Percentiles rank a stretch among this genome's conserved stretches.
phyloP scores from a whole-genome alignment of 2,329 filamentous ascomycete species.

The Ophiosphaerella narmari region DNA sequence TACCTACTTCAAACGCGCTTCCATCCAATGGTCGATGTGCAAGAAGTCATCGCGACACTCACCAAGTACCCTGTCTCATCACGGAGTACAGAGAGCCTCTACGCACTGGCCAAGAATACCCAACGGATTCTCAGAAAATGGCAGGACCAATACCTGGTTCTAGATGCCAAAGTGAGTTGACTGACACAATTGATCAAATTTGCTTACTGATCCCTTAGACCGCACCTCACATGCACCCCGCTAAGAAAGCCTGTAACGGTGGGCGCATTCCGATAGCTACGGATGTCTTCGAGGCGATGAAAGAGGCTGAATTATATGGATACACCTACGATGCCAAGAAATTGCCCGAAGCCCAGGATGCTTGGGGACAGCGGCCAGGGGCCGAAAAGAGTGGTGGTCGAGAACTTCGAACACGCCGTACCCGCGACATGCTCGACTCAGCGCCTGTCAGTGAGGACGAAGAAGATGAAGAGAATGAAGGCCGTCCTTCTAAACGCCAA shows the following conservation, averaged over 20 bases:
- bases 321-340: constrained; percentile 62
- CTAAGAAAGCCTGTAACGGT: constrained; percentile 57
- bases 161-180: constrained; percentile 51
- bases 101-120: constrained; percentile 60
- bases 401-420: constrained; percentile 53
- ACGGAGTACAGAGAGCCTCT: constrained; percentile 58
- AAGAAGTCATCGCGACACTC: constrained; percentile 49
- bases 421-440: constrained; percentile 45
- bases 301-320: constrained; percentile 64
- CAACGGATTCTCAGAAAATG: constrained; percentile 58
- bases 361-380: constrained; percentile 57
- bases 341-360: constrained; percentile 58
- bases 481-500: constrained; percentile 38
- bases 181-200: constrained; percentile 10
- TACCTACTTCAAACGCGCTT: constrained; percentile 48
- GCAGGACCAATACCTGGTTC: constrained; percentile 63
- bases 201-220: constrained; percentile 44
- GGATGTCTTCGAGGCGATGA: constrained; percentile 62
- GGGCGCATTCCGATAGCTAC: constrained; percentile 52
- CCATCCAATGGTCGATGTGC: constrained; percentile 49
- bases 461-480: constrained; percentile 41
- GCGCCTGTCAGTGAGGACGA: constrained; percentile 46
- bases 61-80: constrained; percentile 49
- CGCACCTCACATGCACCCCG: constrained; percentile 54
- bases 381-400: constrained; percentile 52